Conservation (phyloP, 768 basidiomycete genomes). For the Amanita rimosa region DNA sequence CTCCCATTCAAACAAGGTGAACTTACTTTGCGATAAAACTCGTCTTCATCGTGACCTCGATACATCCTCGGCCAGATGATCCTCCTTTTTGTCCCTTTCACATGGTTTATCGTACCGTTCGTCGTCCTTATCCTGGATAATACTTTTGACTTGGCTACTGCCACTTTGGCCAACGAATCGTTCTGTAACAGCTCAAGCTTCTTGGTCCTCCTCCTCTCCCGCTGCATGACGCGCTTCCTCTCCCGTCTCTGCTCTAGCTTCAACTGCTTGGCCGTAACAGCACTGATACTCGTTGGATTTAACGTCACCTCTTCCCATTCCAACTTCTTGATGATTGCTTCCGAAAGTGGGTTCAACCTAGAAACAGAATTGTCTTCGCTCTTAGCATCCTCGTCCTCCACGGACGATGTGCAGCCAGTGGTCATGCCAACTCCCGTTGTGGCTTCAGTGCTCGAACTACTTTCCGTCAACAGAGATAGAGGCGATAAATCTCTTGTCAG, state of each 20-base stretch:
- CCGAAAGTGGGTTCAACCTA: background rate
- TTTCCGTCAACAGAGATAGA: slow-evolving; percentile 3
- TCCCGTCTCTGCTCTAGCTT: background rate
- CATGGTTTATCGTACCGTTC: background rate
- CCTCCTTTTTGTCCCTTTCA: slow-evolving; percentile 7
- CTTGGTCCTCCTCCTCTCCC: background rate
- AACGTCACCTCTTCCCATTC: background rate
- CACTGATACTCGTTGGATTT: background rate
- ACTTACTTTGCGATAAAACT: slow-evolving; percentile 21
- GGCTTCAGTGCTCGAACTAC: background rate
- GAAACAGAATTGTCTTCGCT: too few species aligned
- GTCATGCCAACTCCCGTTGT: background rate
- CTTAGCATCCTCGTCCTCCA: too few species aligned
- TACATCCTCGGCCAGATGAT: slow-evolving; percentile 18
- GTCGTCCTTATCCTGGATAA: background rate
- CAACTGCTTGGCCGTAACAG: background rate
- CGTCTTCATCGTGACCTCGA: slow-evolving; percentile 11
- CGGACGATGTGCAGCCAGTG: background rate
- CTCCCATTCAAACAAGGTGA: background rate
- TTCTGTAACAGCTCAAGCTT: background rate
- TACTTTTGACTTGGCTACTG: background rate
- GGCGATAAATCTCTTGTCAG: background rate
- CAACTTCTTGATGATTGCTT: background rate
- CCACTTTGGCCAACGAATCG: background rate
- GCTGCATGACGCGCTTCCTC: background rate